These are phyloP conservation scores for Geoglossum cookeanum DNA, from an alignment of 2,329 filamentous ascomycete species.

Conservation along the genomic window DNA sequence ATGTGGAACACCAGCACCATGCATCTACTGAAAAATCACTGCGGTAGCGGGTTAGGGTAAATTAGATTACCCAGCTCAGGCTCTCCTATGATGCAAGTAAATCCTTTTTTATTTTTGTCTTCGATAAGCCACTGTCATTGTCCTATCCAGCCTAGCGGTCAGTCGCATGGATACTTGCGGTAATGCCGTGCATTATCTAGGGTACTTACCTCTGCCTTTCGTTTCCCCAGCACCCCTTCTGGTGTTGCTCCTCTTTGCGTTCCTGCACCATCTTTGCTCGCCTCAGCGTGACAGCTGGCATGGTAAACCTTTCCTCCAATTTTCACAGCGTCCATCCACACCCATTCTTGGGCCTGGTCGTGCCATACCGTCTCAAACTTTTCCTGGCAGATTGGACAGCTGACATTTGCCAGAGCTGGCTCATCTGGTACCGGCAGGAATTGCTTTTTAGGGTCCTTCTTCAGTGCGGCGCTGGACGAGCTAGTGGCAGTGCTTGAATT, in stretches of 20 bases:
- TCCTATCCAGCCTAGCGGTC: not conserved
- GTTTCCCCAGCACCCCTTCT: slow-evolving; percentile 50
- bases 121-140: not conserved
- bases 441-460: slow-evolving; percentile 40
- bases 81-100: not conserved
- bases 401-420: slow-evolving; percentile 49
- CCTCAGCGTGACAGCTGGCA: slow-evolving; percentile 73
- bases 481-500: slow-evolving; percentile 20
- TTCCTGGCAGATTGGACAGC: slow-evolving; percentile 90
- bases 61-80: not conserved
- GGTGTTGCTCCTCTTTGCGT: slow-evolving; percentile 19
- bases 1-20: not conserved
- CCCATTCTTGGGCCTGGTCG: slow-evolving; percentile 86
- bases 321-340: slow-evolving; percentile 77
- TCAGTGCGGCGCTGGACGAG: slow-evolving; percentile 18
- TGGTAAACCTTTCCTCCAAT: slow-evolving; percentile 72
- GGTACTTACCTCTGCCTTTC: slow-evolving; percentile 47
- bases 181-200: not conserved
- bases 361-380: slow-evolving; percentile 85
- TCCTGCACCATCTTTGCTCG: slow-evolving; percentile 41
- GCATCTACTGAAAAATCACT: not conserved
- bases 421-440: slow-evolving; percentile 77
- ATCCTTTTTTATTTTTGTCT: slow-evolving; percentile 1
- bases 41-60: not conserved
- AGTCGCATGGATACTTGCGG: not conserved